phyloP scores from a whole-genome alignment of 2,329 filamentous ascomycete genomes.

The Talaromyces marneffei region DNA sequence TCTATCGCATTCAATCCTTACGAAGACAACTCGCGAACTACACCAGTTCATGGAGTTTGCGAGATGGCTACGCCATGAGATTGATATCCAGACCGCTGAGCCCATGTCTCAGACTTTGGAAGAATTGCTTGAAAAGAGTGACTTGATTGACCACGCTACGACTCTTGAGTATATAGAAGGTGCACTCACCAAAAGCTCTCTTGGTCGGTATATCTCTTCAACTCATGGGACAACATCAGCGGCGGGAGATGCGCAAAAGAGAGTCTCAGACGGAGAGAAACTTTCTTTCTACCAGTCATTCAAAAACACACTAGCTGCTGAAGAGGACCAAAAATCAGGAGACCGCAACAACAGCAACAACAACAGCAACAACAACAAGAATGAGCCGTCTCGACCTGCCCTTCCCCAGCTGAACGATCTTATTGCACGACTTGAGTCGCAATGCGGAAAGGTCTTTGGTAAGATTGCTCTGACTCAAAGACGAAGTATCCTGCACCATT shows the following conservation, averaged over 20 bases:
- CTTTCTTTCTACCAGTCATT: constrained; percentile 42
- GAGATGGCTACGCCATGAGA: constrained; percentile 75
- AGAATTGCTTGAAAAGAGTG: constrained; percentile 72
- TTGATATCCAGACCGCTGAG: constrained; percentile 67
- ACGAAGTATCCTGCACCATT: constrained; percentile 62
- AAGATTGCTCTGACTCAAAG: constrained; percentile 65
- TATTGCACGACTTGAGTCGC: constrained; percentile 52
- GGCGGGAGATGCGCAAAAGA: constrained; percentile 32
- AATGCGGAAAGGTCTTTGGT: constrained; percentile 58
- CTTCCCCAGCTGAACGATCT: constrained; percentile 61
- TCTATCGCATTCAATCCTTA: constrained; percentile 66
- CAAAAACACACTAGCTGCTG: constrained; percentile 46
- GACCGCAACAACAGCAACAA: constrained; percentile 35
- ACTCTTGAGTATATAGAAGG: constrained; percentile 73
- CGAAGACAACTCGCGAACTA: constrained; percentile 68
- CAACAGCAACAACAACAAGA: constrained; percentile 41
- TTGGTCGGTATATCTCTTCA: constrained; percentile 53
- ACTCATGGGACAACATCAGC: constrained; percentile 24
- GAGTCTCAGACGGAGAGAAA: not conserved
- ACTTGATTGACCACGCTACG: constrained; percentile 64
- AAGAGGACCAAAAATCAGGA: constrained; percentile 29
- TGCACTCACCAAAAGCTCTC: constrained; percentile 60
- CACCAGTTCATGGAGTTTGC: constrained; percentile 73
- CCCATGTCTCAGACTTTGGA: constrained; percentile 54
- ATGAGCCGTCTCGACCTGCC: constrained; percentile 45